phyloP scores from a whole-genome alignment of 2,329 filamentous ascomycete species.

The Lachnellula occidentalis region DNA sequence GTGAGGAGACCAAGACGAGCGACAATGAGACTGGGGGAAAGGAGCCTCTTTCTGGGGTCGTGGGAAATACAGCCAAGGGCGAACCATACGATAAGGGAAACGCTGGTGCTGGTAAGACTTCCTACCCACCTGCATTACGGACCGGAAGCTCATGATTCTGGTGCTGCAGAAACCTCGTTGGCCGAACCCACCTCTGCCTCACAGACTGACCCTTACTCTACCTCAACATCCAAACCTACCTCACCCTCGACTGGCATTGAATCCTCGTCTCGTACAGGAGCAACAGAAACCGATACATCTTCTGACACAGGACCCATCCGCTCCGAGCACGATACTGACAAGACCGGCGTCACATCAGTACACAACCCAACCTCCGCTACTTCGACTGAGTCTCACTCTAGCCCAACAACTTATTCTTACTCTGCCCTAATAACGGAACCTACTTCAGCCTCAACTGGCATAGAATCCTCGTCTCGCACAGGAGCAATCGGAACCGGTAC shows the following conservation, averaged over 20 bases:
- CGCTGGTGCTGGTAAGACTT: slow-evolving; percentile 49
- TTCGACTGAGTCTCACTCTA: too few relatives aligned
- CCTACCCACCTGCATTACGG: not conserved
- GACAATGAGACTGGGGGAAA: slow-evolving; percentile 31
- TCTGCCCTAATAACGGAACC: not conserved
- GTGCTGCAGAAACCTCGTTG: slow-evolving; percentile 4
- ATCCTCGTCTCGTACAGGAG: too few relatives aligned
- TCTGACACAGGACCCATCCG: slow-evolving; percentile 13
- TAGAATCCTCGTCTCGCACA: too few relatives aligned
- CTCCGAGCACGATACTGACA: slow-evolving; percentile 9
- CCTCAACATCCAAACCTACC: not conserved
- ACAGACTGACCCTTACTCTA: too few relatives aligned
- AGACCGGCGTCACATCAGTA: slow-evolving; percentile 6
- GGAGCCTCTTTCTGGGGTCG: slow-evolving; percentile 68
- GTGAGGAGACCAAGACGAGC: slow-evolving; percentile 20
- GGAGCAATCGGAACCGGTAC: not conserved
- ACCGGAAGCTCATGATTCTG: too few relatives aligned
- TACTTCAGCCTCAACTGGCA: too few relatives aligned
- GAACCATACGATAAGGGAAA: slow-evolving; percentile 81
- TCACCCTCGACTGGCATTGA: too few relatives aligned
- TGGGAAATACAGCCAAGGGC: slow-evolving; percentile 59
- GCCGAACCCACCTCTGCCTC: not conserved
- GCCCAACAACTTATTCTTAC: too few relatives aligned
- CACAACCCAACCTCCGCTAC: slow-evolving; percentile 8
- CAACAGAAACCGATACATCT: not conserved